phyloP scores from a whole-genome alignment of 495 filamentous ascomycete species.

The Patellaria atrata region DNA sequence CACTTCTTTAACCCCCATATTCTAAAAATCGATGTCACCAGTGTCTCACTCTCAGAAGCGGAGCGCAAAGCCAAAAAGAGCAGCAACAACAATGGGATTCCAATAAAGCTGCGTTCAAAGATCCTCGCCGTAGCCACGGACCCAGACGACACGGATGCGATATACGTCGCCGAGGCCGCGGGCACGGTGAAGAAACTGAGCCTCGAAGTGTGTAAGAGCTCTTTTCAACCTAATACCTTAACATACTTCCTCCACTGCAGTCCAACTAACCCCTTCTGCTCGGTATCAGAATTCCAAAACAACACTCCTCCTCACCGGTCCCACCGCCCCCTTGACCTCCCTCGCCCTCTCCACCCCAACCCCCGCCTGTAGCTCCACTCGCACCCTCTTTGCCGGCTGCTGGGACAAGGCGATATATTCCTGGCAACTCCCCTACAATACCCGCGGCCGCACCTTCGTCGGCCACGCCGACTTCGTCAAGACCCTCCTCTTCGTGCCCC shows the following conservation, averaged over 20 bases:
- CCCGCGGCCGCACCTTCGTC: conserved; percentile 41
- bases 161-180: conserved; percentile 73
- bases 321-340: conserved; percentile 63
- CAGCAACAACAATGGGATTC: conserved; percentile 66
- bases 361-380: not conserved
- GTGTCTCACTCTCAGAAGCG: conserved; percentile 55
- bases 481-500: conserved; percentile 37
- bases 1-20: not conserved
- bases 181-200: conserved; percentile 59
- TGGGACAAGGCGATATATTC: conserved; percentile 91
- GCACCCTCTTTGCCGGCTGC: conserved; percentile 66
- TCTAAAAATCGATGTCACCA: too few relatives aligned
- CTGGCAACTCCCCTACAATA: conserved; percentile 48
- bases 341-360: conserved; percentile 48
- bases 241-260: not conserved
- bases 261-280: conserved; percentile 4
- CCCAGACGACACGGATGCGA: conserved; percentile 41
- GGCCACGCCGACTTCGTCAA: conserved; percentile 92
- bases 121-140: conserved; percentile 63
- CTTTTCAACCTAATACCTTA: not conserved
- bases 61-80: conserved; percentile 66
- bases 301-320: conserved; percentile 48
- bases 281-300: conserved; percentile 5
- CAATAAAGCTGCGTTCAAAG: conserved; percentile 70
- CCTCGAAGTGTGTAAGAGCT: conserved; percentile 54